Percentiles rank a stretch among this genome's conserved stretches.
phyloP scores from a whole-genome alignment of 306 rosid genomes.

The Corylus heterophylla region DNA sequence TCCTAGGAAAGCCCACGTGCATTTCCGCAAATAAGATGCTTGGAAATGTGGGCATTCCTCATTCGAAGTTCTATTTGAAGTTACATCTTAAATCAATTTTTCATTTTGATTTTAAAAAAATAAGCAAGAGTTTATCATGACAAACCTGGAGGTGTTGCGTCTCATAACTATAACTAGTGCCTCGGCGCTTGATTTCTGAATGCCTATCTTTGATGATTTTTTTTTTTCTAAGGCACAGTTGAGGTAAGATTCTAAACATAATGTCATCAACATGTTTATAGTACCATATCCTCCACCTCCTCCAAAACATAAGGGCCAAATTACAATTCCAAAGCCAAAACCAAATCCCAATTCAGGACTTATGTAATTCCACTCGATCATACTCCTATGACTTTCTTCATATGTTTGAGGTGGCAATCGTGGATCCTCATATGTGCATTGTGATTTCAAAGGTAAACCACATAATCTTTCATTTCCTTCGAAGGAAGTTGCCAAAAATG shows the following conservation, averaged over 20 bases:
- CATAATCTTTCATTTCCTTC: constrained; percentile 30
- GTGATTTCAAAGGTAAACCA: constrained; percentile 30
- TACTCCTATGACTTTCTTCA: neutral
- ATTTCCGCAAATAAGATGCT: neutral
- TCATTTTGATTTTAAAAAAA: too few species aligned
- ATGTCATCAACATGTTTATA: constrained; percentile 15
- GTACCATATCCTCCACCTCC: constrained; percentile 18
- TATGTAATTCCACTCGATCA: constrained; percentile 34
- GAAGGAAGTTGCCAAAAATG: too few species aligned
- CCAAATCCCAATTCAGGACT: constrained; percentile 34
- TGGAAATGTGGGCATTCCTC: neutral
- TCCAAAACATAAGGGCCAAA: neutral
- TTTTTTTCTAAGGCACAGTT: constrained; percentile 10
- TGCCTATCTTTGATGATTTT: too few species aligned
- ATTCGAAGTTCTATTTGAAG: neutral
- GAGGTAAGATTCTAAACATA: constrained; percentile 20
- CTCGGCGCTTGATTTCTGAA: neutral
- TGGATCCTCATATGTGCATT: neutral
- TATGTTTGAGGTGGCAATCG: neutral
- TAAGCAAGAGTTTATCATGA: too few species aligned
- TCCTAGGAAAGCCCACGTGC: too few species aligned
- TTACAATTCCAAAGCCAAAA: constrained; percentile 25
- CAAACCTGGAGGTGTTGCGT: neutral
- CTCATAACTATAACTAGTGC: neutral
- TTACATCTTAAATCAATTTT: neutral